These are phyloP conservation scores for Begonia loranthoides DNA, from an alignment of 306 rosid genomes.

Conservation along the genomic window DNA sequence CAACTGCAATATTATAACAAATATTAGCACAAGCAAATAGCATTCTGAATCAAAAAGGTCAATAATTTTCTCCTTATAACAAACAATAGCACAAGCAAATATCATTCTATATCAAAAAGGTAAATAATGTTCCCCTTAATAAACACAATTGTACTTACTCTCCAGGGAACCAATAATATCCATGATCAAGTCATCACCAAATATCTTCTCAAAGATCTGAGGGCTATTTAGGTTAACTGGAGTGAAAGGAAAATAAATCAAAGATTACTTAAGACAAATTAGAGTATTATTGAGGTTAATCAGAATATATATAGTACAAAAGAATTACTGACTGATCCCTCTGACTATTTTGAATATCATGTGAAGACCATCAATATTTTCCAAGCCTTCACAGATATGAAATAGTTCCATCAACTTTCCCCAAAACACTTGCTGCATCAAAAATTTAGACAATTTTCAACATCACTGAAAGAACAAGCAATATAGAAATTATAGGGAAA, in stretches of 20 bases:
- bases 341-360: constrained; percentile 83
- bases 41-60: no score
- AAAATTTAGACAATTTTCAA: constrained; percentile 2
- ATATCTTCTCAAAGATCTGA: constrained; percentile 72
- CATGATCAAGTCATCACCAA: constrained; percentile 74
- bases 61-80: no score
- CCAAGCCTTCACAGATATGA: constrained; percentile 65
- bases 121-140: no score
- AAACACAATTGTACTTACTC: constrained; percentile 39
- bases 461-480: no score
- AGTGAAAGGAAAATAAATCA: constrained; percentile 8
- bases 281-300: no score
- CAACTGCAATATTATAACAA: no score
- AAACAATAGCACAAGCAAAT: no score
- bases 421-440: constrained; percentile 65
- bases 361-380: constrained; percentile 76
- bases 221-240: constrained; percentile 82
- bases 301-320: constrained; percentile 1
- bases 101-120: no score
- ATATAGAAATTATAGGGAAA: no score
- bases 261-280: not conserved
- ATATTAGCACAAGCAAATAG: no score
- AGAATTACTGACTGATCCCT: constrained; percentile 65
- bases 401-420: constrained; percentile 70
- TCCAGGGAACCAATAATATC: constrained; percentile 83